phyloP scores from a whole-genome alignment of 2,329 filamentous ascomycete species.

The Colletotrichum lindemuthianum region DNA sequence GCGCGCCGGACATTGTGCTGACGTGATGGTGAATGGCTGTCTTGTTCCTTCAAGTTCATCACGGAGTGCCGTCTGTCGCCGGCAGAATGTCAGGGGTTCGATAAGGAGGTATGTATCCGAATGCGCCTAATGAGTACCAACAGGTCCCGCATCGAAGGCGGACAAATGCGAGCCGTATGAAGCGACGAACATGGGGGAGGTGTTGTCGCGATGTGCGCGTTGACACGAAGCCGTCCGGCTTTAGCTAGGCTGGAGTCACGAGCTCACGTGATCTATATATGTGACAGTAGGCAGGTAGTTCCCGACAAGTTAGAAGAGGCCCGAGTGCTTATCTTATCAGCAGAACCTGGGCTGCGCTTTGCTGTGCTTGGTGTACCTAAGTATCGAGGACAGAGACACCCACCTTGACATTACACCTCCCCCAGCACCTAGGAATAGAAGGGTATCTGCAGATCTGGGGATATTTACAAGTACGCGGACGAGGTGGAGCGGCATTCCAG shows the following conservation, averaged over 20 bases:
- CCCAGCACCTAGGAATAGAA: no score
- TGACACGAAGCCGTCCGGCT: neutral
- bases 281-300: neutral
- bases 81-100: neutral
- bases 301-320: no score
- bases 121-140: neutral
- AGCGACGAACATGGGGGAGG: no score
- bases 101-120: neutral
- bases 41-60: conserved; percentile 4
- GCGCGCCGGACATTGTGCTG: conserved; percentile 44
- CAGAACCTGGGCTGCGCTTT: no score
- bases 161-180: no score
- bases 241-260: conserved; percentile 7
- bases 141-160: no score
- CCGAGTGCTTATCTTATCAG: no score
- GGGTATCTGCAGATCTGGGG: conserved; percentile 9
- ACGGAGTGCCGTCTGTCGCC: neutral
- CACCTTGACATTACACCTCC: no score
- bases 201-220: conserved; percentile 9
- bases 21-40: conserved; percentile 38
- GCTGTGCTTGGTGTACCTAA: no score
- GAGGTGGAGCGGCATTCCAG: conserved; percentile 33
- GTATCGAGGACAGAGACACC: no score
- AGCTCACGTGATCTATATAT: conserved; percentile 27
- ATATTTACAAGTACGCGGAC: conserved; percentile 34